phyloP scores from a whole-genome alignment of 2,329 filamentous ascomycete species.

The Trichoderma pleuroti region DNA sequence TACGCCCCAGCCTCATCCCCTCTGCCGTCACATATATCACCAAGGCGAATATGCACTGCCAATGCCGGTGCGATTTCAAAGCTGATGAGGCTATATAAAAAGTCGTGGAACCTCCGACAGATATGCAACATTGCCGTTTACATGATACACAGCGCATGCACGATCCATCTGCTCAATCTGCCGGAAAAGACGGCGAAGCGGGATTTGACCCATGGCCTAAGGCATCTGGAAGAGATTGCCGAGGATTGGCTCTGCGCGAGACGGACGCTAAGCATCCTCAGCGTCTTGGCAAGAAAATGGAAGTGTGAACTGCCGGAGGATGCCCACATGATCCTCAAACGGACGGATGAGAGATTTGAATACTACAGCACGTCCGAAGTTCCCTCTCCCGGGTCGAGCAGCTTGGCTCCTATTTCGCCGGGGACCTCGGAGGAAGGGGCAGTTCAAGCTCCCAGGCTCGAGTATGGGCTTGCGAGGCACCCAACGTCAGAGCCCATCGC shows the following conservation, averaged over 20 bases:
- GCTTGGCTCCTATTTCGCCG: constrained; percentile 28
- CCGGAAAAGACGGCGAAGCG: constrained; percentile 86
- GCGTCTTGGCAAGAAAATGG: constrained; percentile 84
- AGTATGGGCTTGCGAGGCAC: constrained; percentile 36
- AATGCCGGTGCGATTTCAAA: constrained; percentile 89
- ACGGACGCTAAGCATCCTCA: constrained; percentile 79
- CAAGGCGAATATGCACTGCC: constrained; percentile 84
- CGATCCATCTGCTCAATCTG: constrained; percentile 88
- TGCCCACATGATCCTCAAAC: constrained; percentile 68
- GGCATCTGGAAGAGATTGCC: constrained; percentile 90
- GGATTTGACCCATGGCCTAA: constrained; percentile 86
- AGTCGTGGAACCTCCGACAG: constrained; percentile 83
- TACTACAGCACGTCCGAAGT: constrained; percentile 62
- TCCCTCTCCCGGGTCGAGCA: constrained; percentile 48
- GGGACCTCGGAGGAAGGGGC: constrained; percentile 28
- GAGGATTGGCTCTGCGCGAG: constrained; percentile 91
- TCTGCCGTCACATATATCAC: constrained; percentile 81
- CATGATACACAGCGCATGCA: constrained; percentile 90
- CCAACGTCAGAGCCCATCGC: constrained; percentile 30
- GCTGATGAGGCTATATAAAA: constrained; percentile 89
- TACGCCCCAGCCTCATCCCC: constrained; percentile 80
- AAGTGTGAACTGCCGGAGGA: constrained; percentile 82
- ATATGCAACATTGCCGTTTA: constrained; percentile 97
- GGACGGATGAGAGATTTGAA: constrained; percentile 78
- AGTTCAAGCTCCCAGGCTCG: constrained; percentile 25